Evolutionary conservation across 169 alveolate genomes (phyloP).

Genomic region (Toxoplasma gondii): DNA sequence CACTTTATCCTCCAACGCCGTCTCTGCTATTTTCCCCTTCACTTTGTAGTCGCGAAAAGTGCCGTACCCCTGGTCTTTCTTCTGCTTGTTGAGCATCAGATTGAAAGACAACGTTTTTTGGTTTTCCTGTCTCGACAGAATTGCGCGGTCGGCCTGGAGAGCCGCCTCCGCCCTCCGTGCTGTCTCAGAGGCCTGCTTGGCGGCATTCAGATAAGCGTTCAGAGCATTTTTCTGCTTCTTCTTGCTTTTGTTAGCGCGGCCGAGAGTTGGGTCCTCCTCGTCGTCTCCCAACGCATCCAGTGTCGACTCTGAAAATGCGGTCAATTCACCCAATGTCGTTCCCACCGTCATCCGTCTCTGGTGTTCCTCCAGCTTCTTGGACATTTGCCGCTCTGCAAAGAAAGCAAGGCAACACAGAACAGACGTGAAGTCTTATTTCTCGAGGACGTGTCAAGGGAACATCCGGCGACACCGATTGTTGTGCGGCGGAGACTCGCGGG

Average conservation of each 20-base stretch:
- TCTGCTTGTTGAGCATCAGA: background rate
- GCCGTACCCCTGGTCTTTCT: background rate
- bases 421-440: background rate
- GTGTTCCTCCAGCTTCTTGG: conserved; percentile 14
- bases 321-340: conserved; percentile 55
- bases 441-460: background rate
- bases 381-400: background rate
- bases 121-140: conserved; percentile 52
- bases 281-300: conserved; percentile 6
- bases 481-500: too few relatives aligned
- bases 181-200: conserved; percentile 66
- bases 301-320: conserved; percentile 44
- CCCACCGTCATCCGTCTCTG: conserved; percentile 56
- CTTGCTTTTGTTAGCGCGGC: background rate
- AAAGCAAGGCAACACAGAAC: too few relatives aligned
- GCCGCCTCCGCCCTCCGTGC: conserved; percentile 42
- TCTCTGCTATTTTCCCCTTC: too few relatives aligned
- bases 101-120: background rate
- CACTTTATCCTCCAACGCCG: too few relatives aligned
- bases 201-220: conserved; percentile 60
- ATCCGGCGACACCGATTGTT: background rate
- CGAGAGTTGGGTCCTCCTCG: conserved; percentile 3
- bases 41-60: too few relatives aligned
- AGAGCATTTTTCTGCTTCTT: conserved; percentile 19
- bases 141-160: conserved; percentile 44